These are phyloP conservation scores for Sclerospora graminicola DNA, from an alignment of 352 stramenopile species.

Conservation along the genomic window DNA sequence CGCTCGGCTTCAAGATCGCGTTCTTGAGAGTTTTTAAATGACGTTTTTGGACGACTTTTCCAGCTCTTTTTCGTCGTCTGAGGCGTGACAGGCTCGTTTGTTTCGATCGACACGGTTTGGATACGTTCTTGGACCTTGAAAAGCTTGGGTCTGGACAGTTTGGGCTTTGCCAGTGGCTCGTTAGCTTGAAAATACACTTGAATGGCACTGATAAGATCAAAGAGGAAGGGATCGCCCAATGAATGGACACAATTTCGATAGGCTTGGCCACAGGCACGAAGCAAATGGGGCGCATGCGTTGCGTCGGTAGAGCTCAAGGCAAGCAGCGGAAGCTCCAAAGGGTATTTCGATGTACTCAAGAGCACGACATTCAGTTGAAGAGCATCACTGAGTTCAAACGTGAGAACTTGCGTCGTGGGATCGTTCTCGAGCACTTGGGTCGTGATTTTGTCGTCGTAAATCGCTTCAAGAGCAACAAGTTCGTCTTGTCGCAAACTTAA, in stretches of 20 bases:
- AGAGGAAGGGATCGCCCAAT: constrained; percentile 72
- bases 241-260: constrained; percentile 38
- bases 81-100: constrained; percentile 2
- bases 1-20: constrained; percentile 29
- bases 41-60: neutral
- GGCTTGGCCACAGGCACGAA: constrained; percentile 35
- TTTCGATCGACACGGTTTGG: no score
- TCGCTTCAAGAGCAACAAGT: constrained; percentile 68
- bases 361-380: constrained; percentile 53
- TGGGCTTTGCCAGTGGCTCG: constrained; percentile 14
- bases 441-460: constrained; percentile 67
- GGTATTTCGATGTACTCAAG: constrained; percentile 40
- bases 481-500: constrained; percentile 54
- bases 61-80: constrained; percentile 14
- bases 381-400: constrained; percentile 36
- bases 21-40: no score
- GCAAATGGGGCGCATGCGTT: constrained; percentile 27
- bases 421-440: constrained; percentile 16
- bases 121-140: no score
- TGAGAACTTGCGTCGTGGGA: constrained; percentile 20
- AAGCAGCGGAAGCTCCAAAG: constrained; percentile 63
- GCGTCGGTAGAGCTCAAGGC: constrained; percentile 30
- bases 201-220: constrained; percentile 64
- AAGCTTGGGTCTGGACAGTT: constrained; percentile 24
- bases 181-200: constrained; percentile 40